Conservation (phyloP, 2,329 filamentous ascomycete species). For the Alternaria sp. region DNA sequence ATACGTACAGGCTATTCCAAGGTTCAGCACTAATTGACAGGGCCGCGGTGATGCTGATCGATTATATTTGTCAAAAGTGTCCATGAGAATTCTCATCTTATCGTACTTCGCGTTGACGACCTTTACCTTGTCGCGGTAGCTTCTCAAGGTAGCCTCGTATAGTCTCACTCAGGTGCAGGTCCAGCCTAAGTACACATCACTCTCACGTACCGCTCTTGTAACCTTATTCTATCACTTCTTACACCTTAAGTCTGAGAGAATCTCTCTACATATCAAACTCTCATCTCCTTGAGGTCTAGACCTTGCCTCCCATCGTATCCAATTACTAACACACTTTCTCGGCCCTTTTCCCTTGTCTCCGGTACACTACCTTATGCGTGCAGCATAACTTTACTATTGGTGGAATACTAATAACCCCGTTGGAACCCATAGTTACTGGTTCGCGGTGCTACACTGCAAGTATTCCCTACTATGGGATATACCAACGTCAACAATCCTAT, state of each 20-base stretch:
- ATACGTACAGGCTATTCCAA: background rate
- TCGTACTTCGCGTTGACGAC: background rate
- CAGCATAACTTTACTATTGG: background rate
- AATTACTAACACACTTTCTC: background rate
- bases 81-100: background rate
- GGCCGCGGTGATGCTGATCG: background rate
- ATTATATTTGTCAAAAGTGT: background rate
- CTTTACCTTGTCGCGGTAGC: background rate
- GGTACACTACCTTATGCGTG: background rate
- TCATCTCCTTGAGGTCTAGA: background rate
- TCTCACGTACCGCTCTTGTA: background rate
- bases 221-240: background rate
- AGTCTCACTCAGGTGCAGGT: background rate
- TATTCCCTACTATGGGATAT: background rate
- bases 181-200: background rate
- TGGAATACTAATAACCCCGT: background rate
- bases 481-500: background rate
- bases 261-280: background rate
- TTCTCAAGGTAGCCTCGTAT: background rate
- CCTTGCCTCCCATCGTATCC: background rate
- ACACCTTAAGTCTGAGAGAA: background rate
- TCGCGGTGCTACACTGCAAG: background rate
- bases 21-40: background rate
- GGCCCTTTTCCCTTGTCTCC: background rate
- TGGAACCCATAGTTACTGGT: background rate